phyloP scores from a whole-genome alignment of 257 asterid species.

The Paulownia fortunei region DNA sequence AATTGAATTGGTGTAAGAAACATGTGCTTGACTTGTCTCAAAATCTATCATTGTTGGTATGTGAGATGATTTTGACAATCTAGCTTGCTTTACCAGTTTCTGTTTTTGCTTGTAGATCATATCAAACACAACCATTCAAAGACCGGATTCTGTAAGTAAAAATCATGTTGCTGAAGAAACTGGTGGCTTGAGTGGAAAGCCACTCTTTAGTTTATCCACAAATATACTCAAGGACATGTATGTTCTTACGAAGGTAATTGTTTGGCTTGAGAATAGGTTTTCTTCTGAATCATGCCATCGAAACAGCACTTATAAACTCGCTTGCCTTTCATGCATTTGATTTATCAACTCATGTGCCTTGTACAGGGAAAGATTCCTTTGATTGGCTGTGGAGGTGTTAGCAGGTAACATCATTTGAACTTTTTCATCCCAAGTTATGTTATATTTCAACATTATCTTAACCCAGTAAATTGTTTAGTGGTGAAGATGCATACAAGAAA shows the following conservation, averaged over 20 bases:
- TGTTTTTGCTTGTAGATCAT: conserved; percentile 64
- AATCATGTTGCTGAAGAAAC: conserved; percentile 77
- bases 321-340: not conserved
- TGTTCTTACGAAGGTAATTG: conserved; percentile 83
- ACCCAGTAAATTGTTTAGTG: conserved; percentile 41
- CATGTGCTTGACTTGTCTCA: not conserved
- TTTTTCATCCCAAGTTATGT: conserved; percentile 9
- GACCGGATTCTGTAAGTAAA: conserved; percentile 67
- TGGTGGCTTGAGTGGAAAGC: conserved; percentile 97
- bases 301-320: too few relatives aligned
- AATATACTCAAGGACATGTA: conserved; percentile 86
- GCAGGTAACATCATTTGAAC: conserved; percentile 63
- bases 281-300: not conserved
- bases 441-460: conserved; percentile 3
- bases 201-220: conserved; percentile 73
- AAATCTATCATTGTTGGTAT: too few relatives aligned
- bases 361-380: conserved; percentile 82
- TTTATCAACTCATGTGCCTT: conserved; percentile 15
- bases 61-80: too few relatives aligned
- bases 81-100: conserved; percentile 16
- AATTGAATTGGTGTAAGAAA: not conserved
- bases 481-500: conserved; percentile 79
- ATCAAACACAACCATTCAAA: conserved; percentile 89
- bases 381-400: conserved; percentile 92
- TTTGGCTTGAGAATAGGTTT: not conserved